Evolutionary conservation across 306 rosid genomes (phyloP).

Genomic region (Dryas drummondii): DNA sequence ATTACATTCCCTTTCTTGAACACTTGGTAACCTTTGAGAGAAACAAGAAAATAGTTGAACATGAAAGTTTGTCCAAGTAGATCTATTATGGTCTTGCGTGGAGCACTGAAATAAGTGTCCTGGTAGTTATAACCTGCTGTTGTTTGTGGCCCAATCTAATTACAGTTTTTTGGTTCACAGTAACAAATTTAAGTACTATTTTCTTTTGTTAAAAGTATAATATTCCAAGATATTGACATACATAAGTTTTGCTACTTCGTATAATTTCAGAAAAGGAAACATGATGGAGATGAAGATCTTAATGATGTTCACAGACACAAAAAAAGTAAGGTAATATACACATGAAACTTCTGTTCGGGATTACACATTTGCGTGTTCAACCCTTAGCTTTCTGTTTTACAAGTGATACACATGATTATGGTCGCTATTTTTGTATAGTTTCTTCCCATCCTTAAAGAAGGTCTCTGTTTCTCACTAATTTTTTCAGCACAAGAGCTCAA

Average conservation of each 20-base stretch:
- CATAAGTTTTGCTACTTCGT: conserved; percentile 19
- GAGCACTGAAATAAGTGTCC: conserved; percentile 1
- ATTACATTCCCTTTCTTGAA: conserved; percentile 21
- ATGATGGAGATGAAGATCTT: conserved; percentile 89
- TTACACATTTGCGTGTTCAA: not conserved
- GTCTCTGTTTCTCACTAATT: conserved; percentile 26
- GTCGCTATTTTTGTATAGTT: conserved; percentile 14
- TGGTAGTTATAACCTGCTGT: not conserved
- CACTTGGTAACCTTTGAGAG: not conserved
- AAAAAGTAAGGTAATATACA: conserved; percentile 90
- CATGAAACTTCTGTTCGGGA: conserved; percentile 16
- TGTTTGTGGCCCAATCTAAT: conserved; percentile 19
- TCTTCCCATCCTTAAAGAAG: conserved; percentile 8
- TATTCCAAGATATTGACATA: conserved; percentile 16
- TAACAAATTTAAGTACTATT: not conserved
- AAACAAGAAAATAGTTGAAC: conserved; percentile 1
- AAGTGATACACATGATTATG: conserved; percentile 8
- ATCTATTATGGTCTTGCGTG: not conserved
- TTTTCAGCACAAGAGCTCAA: conserved; percentile 89
- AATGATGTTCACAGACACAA: conserved; percentile 90
- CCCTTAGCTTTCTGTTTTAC: not conserved
- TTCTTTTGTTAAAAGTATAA: not conserved
- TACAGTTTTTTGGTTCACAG: conserved; percentile 14
- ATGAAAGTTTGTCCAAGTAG: not conserved
- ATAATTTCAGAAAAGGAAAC: conserved; percentile 89